Percentiles rank a stretch among this genome's conserved stretches.
phyloP scores from a whole-genome alignment of 371 early-diverging fungal species.

The Mortierella sp. region DNA sequence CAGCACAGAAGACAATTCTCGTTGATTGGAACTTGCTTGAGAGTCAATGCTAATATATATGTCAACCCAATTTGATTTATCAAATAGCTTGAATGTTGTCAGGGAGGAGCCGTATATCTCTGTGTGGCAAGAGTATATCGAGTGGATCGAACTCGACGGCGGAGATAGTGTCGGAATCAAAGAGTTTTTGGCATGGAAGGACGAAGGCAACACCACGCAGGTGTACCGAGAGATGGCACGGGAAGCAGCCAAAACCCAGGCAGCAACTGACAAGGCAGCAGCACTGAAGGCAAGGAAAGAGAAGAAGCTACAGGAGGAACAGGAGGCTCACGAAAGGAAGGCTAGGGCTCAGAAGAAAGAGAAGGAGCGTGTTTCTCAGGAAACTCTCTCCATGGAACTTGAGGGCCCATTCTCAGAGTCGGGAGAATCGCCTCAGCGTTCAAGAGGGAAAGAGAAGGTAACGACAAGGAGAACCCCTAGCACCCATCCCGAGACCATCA shows the following conservation, averaged over 20 bases:
- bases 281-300: slow-evolving; percentile 23
- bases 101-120: slow-evolving; percentile 25
- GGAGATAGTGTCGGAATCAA: slow-evolving; percentile 16
- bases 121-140: slow-evolving; percentile 42
- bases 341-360: background rate
- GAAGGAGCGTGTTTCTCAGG: background rate
- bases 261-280: slow-evolving; percentile 23
- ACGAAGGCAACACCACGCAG: slow-evolving; percentile 29
- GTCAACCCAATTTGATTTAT: background rate
- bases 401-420: background rate
- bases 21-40: background rate
- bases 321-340: slow-evolving; percentile 10
- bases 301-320: slow-evolving; percentile 22
- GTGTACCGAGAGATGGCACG: slow-evolving; percentile 19
- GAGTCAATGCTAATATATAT: background rate
- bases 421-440: background rate
- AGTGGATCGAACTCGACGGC: slow-evolving; percentile 47
- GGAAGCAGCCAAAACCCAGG: slow-evolving; percentile 21
- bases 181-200: slow-evolving; percentile 33
- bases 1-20: background rate
- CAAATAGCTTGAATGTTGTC: background rate
- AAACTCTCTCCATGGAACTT: background rate
- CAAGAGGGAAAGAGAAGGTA: background rate
- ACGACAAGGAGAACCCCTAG: background rate
- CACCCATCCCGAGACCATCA: background rate